Evolutionary conservation across 495 filamentous ascomycete species (phyloP), one percentile per base, ranked within the genome.

Genomic region (Penicillium verhagenii): DNA sequence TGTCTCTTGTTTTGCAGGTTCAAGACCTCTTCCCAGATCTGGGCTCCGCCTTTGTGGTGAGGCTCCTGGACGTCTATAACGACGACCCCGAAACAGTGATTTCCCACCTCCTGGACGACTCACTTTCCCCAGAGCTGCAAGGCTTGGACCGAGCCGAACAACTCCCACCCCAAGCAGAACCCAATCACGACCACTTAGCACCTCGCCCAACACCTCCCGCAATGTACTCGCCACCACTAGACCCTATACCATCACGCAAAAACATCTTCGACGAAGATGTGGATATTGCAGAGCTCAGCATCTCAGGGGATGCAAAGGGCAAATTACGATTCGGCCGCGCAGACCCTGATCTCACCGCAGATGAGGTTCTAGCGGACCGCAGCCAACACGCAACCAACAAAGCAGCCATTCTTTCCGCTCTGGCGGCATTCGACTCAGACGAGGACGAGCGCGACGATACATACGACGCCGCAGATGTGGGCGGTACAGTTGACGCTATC

Each of bases 401-500:
- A 73, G 87, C 91, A 5, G 87, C 91, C 28, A 97, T 98, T 65
- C 80, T 96, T 11, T 87, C 94, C 19, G 94, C 94, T 0, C 84
- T 98, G 10, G 89, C 91, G 10, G 82, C 89, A 5, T 96, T 97
- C 63, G 93, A 97, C 73, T 86, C 86, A 0, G 94, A 96, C 59
- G 93, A 97, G 64, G 94, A 98, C 72, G 94, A 98, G 73, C 86
- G 91, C 29, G 94, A 98, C 72, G 94, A 98, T 65, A 97, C 94
- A 2, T 98, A 98, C 70, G 94, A 98, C 61, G 80, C 85, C 8
- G 88, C 82, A 37, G 94, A 97, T 60, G 91, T 97, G 6, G 94
- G 94, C 50, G 90, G 92, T 10, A 89, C 89, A 3, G 83, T 96
- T 9, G 89, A 95, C 52, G 68, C 73, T 49, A 67, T 70, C 29